A percentile compares a stretch with the other conserved stretches of the same genome.
These are phyloP conservation scores for Musa balbisiana DNA, from an alignment of 202 grass and related monocot species.

Conservation along the genomic window DNA sequence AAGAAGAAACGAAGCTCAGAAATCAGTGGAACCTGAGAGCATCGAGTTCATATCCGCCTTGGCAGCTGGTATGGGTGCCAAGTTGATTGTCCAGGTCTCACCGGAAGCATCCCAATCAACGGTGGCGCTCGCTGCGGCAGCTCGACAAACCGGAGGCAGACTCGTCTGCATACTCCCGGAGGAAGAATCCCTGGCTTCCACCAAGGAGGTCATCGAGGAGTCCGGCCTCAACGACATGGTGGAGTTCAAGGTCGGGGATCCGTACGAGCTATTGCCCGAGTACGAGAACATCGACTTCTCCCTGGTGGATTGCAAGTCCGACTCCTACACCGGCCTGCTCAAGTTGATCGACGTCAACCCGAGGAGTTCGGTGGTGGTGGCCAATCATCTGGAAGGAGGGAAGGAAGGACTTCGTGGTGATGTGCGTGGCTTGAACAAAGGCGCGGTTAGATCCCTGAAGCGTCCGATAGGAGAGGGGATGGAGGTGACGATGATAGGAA, in stretches of 20 bases:
- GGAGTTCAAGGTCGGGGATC: slow-evolving; percentile 32
- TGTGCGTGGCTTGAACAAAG: background rate
- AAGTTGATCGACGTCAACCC: slow-evolving; percentile 30
- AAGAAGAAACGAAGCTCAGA: slow-evolving; percentile 21
- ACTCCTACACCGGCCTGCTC: slow-evolving; percentile 24
- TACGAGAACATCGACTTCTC: slow-evolving; percentile 40
- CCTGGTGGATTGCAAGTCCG: slow-evolving; percentile 28
- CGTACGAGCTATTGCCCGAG: slow-evolving; percentile 24
- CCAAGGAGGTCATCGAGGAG: slow-evolving; percentile 29
- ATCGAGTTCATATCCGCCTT: slow-evolving; percentile 39
- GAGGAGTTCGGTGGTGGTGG: slow-evolving; percentile 27
- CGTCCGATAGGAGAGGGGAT: slow-evolving; percentile 31
- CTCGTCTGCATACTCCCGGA: slow-evolving; percentile 35
- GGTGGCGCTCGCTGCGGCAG: slow-evolving; percentile 33
- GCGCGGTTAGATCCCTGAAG: slow-evolving; percentile 23
- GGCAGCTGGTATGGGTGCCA: slow-evolving; percentile 32
- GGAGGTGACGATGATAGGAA: slow-evolving; percentile 35
- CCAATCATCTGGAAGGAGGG: slow-evolving; percentile 24
- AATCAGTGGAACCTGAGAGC: slow-evolving; percentile 22
- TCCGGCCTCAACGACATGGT: slow-evolving; percentile 38
- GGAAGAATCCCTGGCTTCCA: slow-evolving; percentile 25
- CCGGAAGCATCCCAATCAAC: slow-evolving; percentile 32
- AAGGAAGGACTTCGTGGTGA: slow-evolving; percentile 17
- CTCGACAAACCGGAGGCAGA: slow-evolving; percentile 29
- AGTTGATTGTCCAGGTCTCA: slow-evolving; percentile 34